Percentiles rank a stretch among this genome's conserved stretches.
These are phyloP conservation scores for Mycotypha africana DNA, from an alignment of 371 early-diverging fungal species.

Conservation along the genomic window DNA sequence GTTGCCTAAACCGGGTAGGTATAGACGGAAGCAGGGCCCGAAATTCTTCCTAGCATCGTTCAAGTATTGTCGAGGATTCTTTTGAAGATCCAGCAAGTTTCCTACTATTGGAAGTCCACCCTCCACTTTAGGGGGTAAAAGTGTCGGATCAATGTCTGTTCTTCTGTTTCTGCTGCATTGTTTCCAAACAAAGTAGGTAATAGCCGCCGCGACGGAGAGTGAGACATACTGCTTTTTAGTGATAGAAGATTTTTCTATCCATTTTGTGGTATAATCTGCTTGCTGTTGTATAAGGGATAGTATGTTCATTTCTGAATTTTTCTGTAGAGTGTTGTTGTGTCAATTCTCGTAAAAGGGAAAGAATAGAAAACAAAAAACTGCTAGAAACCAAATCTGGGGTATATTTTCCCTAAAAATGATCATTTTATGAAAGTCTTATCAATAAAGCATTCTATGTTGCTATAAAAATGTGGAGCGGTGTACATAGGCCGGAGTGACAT, in stretches of 20 bases:
- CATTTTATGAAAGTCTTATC: too few species aligned
- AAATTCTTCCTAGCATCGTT: constrained; percentile 4
- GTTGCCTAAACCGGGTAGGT: constrained; percentile 13
- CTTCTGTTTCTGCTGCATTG: neutral
- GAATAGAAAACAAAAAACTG: too few species aligned
- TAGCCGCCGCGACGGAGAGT: constrained; percentile 9
- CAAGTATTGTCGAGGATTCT: constrained; percentile 9
- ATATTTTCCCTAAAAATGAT: too few species aligned
- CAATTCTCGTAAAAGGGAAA: too few species aligned
- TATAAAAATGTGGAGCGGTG: too few species aligned
- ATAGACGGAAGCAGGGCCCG: constrained; percentile 13
- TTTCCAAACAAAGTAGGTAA: constrained; percentile 7
- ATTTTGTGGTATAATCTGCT: too few species aligned
- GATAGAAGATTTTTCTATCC: neutral
- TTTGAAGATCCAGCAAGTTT: constrained; percentile 8
- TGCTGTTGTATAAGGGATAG: too few species aligned
- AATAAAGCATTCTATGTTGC: too few species aligned
- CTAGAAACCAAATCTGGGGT: too few species aligned
- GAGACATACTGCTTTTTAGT: constrained; percentile 7
- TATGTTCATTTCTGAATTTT: too few species aligned
- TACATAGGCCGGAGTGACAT: too few species aligned
- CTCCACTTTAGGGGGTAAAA: constrained; percentile 11
- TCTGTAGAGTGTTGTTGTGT: too few species aligned
- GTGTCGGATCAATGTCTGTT: neutral
- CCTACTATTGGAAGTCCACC: constrained; percentile 13